Base-by-base conservation (phyloP, 208 protist species). In the Naegleria gruberi region DNA sequence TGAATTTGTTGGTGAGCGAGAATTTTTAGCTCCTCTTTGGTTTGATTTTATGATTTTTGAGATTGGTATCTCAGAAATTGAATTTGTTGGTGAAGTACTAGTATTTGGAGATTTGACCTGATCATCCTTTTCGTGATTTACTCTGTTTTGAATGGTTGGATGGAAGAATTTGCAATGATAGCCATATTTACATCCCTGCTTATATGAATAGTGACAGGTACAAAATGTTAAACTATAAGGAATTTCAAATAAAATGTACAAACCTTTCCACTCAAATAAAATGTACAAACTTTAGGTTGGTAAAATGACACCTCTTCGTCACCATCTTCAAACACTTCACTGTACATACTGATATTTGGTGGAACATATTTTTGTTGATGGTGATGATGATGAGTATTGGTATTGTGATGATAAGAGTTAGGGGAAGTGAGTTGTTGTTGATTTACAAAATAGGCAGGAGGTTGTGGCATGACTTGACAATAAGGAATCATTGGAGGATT, bases 121-220 rank as follows among this genome's bases (percentile, higher is more conserved):
- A n/a, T n/a, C n/a, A n/a, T n/a, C n/a, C n/a, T n/a, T n/a, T n/a
- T n/a, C n/a, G n/a, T n/a, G n/a, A n/a, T n/a, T n/a, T n/a, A n/a
- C n/a, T n/a, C n/a, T n/a, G n/a, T n/a, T n/a, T n/a, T n/a, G n/a
- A 51, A 51, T 4, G 46, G 46, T 51, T 51, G 65, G 65, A 77
- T 77, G 65, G n/a, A 77, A 77, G 65, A 77, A 77, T 77, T 77
- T 77, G 65, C 65, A 77, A 77, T 77, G 65, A 77, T 77, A 77
- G 0, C 65, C 65, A 77, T 77, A 77, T 77, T 77, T 77, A 65
- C 51, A 65, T 23, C 51, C n/a, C n/a, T n/a, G n/a, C n/a, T n/a
- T n/a, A n/a, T n/a, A n/a, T n/a, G n/a, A n/a, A n/a, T n/a, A n/a
- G n/a, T n/a, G n/a, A n/a, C n/a, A n/a, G n/a, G n/a, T n/a, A n/a